Conservation (phyloP, 768 basidiomycete genomes). For the Russula abietina region DNA sequence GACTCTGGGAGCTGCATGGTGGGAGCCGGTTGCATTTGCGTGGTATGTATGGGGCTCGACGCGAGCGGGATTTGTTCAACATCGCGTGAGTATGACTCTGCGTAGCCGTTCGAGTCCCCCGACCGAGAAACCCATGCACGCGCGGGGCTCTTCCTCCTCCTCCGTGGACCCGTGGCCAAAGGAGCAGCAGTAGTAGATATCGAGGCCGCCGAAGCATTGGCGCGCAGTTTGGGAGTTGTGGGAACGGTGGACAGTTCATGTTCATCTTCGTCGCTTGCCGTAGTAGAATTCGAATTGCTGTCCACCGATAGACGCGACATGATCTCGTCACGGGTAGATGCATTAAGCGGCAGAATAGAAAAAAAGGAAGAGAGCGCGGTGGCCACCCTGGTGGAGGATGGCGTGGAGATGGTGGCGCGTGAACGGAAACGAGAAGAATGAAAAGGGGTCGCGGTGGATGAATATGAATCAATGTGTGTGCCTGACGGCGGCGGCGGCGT, state of each 20-base stretch:
- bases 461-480: neutral
- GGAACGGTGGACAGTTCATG: constrained; percentile 22
- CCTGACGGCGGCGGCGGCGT: neutral
- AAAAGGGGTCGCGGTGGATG: neutral
- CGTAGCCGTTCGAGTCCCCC: neutral
- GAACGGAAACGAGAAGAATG: neutral
- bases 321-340: constrained; percentile 23
- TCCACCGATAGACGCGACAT: constrained; percentile 25
- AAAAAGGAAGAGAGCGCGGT: constrained; percentile 22
- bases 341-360: constrained; percentile 21
- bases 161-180: neutral
- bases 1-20: constrained; percentile 21
- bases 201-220: neutral
- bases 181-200: neutral
- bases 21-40: constrained; percentile 24
- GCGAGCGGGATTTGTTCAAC: constrained; percentile 22
- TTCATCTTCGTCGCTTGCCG: constrained; percentile 22
- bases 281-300: constrained; percentile 19
- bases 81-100: neutral
- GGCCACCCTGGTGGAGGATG: neutral
- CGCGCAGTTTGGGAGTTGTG: constrained; percentile 10
- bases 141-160: neutral
- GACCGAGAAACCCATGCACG: constrained; percentile 1
- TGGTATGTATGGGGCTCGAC: constrained; percentile 22
- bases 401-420: neutral